Evolutionary conservation across 2,329 filamentous ascomycete species (phyloP), one percentile per base, ranked within the genome.

Genomic region (Aspergillus sp.): DNA sequence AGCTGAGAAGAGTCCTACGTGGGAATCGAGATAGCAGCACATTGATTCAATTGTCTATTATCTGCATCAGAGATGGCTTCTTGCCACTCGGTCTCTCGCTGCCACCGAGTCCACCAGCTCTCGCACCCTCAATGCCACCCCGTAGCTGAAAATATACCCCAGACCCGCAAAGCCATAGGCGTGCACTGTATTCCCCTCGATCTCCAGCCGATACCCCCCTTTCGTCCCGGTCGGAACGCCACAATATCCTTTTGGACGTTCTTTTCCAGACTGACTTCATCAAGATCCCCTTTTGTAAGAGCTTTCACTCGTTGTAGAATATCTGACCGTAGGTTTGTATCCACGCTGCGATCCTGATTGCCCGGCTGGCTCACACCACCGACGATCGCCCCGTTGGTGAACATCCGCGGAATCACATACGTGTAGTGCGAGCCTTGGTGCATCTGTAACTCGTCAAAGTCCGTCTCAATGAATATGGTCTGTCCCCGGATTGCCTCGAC

Each of bases 401-500:
- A 45, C 49, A 53, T 50, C 27, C 54, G 45, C 5, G 53, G 53
- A 33, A 57, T 52, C 5, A 50, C 44, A 44, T 57, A 57, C 5
- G 54, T 48, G 39, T 56, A 57, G 6, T 56, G 44, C 6, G 51
- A 48, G 7, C 54, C 53, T 35, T 52, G 51, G n/a, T 33, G 33
- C 47, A 56, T 54, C 35, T 37, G 35, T 11, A 57, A 19, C 42
- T 50, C 46, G 26, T 56, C 40, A 6, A 49, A 48, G 35, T 50
- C 41, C 1, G 41, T 47, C 32, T 51, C 30, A n/a, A 53, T 45
- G n/a, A 56, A 48, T 44, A 54, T 54, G 9, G 51, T 56, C 36
- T 56, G 53, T 7, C 57, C 39, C 50, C 61, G 27, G 56, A 61
- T 45, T 46, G 60, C 43, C 50, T 58, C 46, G 50, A 66, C 62